phyloP scores from a whole-genome alignment of 768 basidiomycete genomes.

The Mycena metata region DNA sequence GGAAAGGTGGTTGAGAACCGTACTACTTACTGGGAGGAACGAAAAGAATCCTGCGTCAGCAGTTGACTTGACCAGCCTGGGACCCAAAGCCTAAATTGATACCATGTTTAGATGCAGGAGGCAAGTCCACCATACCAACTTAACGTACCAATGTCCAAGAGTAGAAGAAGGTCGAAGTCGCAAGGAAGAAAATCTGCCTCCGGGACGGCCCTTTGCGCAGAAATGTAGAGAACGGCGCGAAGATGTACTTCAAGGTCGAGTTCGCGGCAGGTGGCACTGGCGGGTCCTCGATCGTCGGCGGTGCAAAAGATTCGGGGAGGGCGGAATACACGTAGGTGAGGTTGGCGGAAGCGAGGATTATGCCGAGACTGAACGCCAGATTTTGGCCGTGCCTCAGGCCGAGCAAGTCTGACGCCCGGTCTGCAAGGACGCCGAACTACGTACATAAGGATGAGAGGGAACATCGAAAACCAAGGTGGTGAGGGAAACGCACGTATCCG shows the following conservation, averaged over 20 bases:
- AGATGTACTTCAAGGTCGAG: conserved; percentile 5
- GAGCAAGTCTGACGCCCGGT: not conserved
- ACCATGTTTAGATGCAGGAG: not conserved
- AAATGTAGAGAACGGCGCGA: conserved; percentile 10
- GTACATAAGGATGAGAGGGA: no score
- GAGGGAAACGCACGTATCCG: not conserved
- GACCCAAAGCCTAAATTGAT: conserved; percentile 11
- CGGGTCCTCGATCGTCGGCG: not conserved
- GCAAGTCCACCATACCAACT: no score
- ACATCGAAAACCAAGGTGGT: no score
- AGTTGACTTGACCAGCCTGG: not conserved
- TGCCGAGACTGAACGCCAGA: conserved; percentile 1
- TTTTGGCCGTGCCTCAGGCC: not conserved
- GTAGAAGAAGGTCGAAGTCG: conserved; percentile 16
- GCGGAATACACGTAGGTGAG: conserved; percentile 11
- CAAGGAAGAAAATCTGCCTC: not conserved
- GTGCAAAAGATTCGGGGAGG: conserved; percentile 26
- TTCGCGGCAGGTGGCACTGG: not conserved
- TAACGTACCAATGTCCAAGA: conserved; percentile 24
- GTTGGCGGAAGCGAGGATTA: not conserved
- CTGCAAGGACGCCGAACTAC: conserved; percentile 6
- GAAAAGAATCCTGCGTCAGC: not conserved
- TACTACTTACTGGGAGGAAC: conserved; percentile 16
- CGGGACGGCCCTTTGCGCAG: not conserved
- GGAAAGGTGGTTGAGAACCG: not conserved